Evolutionary conservation across 495 filamentous ascomycete species (phyloP).

Genomic region (Annulohypoxylon moriforme): DNA sequence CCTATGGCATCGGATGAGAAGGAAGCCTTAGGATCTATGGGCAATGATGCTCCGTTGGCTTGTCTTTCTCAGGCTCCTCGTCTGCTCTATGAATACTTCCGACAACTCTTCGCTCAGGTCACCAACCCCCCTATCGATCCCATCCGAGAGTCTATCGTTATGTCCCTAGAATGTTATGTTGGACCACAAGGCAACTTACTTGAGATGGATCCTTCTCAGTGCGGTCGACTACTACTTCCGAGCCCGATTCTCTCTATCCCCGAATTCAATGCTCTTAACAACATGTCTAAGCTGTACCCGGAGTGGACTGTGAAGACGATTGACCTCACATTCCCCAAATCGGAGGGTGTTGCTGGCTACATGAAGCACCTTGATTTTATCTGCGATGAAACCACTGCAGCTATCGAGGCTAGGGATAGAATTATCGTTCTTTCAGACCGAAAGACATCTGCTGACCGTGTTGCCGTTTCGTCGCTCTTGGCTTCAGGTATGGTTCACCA

Average conservation of each 20-base stretch:
- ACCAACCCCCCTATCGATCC: conserved; percentile 99
- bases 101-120: conserved; percentile 98
- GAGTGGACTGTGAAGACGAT: conserved; percentile 95
- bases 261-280: conserved; percentile 90
- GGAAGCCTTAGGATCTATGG: conserved; percentile 99
- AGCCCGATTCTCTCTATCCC: conserved; percentile 92
- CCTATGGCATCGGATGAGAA: conserved; percentile 99
- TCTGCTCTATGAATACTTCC: conserved; percentile 97
- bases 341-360: conserved; percentile 86
- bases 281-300: conserved; percentile 77
- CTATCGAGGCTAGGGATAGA: conserved; percentile 85
- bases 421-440: conserved; percentile 93
- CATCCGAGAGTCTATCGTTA: conserved; percentile 98
- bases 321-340: conserved; percentile 95
- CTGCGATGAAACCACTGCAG: conserved; percentile 85
- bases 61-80: conserved; percentile 91
- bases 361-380: conserved; percentile 90
- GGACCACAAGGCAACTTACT: conserved; percentile 97
- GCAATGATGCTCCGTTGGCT: conserved; percentile 95
- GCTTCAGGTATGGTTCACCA: conserved; percentile 97
- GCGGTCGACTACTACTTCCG: conserved; percentile 84
- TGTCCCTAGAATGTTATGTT: conserved; percentile 98
- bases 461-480: conserved; percentile 88
- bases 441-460: conserved; percentile 82
- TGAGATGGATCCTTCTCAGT: conserved; percentile 93